These are phyloP conservation scores for Podila verticillata DNA, from an alignment of 192 early-diverging fungal species.

Conservation along the genomic window DNA sequence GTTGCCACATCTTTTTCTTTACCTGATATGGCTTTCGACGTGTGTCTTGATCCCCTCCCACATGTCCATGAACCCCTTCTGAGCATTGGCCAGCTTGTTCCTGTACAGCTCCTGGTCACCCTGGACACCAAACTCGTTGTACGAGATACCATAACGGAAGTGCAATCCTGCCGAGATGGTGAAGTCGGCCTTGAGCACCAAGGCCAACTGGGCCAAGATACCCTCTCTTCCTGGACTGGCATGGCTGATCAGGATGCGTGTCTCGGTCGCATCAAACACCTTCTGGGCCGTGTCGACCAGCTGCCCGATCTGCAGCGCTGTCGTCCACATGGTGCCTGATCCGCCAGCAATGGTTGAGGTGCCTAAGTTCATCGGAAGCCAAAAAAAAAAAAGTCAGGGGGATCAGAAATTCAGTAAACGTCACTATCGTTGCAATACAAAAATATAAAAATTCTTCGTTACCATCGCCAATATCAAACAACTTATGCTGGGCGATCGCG, in stretches of 20 bases:
- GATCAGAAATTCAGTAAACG: not conserved
- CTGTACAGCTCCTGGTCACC: slow-evolving; percentile 63
- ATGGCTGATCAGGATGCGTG: slow-evolving; percentile 64
- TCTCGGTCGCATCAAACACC: slow-evolving; percentile 65
- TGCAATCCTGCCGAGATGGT: slow-evolving; percentile 71
- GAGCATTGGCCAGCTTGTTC: slow-evolving; percentile 58
- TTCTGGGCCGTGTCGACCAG: slow-evolving; percentile 65
- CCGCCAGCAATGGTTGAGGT: slow-evolving; percentile 68
- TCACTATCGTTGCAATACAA: not conserved
- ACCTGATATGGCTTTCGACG: slow-evolving; percentile 64
- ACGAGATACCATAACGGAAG: slow-evolving; percentile 69
- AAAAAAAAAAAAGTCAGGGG: not conserved
- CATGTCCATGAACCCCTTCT: slow-evolving; percentile 60
- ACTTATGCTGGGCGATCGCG: slow-evolving; percentile 66
- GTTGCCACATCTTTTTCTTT: slow-evolving; percentile 4
- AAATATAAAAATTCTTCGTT: slow-evolving; percentile 4
- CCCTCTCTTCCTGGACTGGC: slow-evolving; percentile 70
- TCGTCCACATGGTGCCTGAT: slow-evolving; percentile 72
- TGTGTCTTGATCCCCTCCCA: slow-evolving; percentile 65
- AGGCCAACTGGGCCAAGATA: slow-evolving; percentile 63
- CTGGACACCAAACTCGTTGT: slow-evolving; percentile 69
- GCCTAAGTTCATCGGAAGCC: slow-evolving; percentile 18
- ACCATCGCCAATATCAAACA: slow-evolving; percentile 73
- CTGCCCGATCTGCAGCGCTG: slow-evolving; percentile 68
- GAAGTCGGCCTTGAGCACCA: slow-evolving; percentile 65